phyloP scores from a whole-genome alignment of 1,284 basidiomycete genomes.

The Papiliotrema terrestris region DNA sequence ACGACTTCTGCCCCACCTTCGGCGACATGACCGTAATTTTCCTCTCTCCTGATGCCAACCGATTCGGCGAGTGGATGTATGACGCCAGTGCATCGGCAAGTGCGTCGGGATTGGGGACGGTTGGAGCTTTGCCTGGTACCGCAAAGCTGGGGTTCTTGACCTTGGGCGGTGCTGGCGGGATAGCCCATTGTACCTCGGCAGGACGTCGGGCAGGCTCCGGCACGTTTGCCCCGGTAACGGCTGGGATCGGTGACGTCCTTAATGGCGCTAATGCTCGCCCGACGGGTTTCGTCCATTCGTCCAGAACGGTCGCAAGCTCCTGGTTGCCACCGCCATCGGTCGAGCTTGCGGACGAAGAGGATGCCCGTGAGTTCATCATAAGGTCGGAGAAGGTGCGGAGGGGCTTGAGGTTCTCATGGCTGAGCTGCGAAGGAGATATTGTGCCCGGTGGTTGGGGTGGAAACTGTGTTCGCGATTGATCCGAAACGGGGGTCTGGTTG shows the following conservation, averaged over 20 bases:
- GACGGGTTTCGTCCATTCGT: constrained; percentile 14
- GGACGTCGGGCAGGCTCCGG: not conserved
- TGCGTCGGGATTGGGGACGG: constrained; percentile 1
- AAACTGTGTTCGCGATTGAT: not conserved
- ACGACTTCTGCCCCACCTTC: constrained; percentile 94
- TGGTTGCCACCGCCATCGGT: constrained; percentile 23
- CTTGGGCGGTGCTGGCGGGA: not conserved
- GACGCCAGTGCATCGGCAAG: constrained; percentile 22
- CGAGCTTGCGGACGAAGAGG: constrained; percentile 25
- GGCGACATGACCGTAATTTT: constrained; percentile 94
- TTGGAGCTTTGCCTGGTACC: not conserved
- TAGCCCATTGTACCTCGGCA: not conserved
- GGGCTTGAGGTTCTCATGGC: constrained; percentile 21
- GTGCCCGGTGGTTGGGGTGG: constrained; percentile 10
- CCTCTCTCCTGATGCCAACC: constrained; percentile 85
- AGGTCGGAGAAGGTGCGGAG: constrained; percentile 24
- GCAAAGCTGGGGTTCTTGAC: not conserved
- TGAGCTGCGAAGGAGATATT: constrained; percentile 27
- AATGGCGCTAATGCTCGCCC: constrained; percentile 6
- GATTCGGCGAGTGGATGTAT: constrained; percentile 78
- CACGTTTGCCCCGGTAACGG: not conserved
- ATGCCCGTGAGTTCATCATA: constrained; percentile 21
- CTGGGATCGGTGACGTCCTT: not conserved
- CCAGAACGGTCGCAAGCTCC: constrained; percentile 5
- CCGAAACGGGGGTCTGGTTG: not conserved